These are phyloP conservation scores for Leptographium lundbergii DNA, from an alignment of 2,329 filamentous ascomycete genomes.

Conservation along the genomic window DNA sequence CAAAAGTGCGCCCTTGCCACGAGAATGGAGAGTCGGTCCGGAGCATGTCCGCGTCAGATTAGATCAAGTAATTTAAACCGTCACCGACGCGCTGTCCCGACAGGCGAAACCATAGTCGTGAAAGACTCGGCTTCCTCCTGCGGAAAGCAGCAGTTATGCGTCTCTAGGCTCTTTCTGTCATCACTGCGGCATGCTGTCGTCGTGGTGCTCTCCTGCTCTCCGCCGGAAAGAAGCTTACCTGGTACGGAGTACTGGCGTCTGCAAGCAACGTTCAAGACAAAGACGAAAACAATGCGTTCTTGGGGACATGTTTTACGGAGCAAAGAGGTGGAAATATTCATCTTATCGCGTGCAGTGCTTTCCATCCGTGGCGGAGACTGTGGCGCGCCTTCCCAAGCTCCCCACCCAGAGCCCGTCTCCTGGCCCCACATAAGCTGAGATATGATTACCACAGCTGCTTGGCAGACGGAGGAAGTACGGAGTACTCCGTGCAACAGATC, in stretches of 20 bases:
- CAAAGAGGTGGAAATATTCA: background rate
- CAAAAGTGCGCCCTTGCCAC: background rate
- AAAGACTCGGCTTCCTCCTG: slow-evolving; percentile 33
- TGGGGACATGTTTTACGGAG: background rate
- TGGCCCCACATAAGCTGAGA: background rate
- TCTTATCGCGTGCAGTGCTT: background rate
- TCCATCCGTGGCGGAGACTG: background rate
- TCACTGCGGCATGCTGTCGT: slow-evolving; percentile 7
- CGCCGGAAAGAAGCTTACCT: background rate
- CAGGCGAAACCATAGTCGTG: slow-evolving; percentile 35
- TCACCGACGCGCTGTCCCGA: slow-evolving; percentile 25
- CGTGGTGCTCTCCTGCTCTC: no score
- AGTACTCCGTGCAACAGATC: background rate
- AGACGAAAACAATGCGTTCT: background rate
- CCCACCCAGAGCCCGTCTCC: background rate
- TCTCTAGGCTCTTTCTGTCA: slow-evolving; percentile 28
- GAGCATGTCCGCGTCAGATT: slow-evolving; percentile 39
- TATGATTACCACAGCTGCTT: background rate
- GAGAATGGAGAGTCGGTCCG: slow-evolving; percentile 2
- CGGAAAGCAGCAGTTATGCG: slow-evolving; percentile 11
- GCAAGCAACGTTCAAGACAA: background rate
- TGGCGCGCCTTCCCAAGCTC: no score
- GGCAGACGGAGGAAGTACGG: background rate
- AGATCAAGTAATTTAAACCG: slow-evolving; percentile 43
- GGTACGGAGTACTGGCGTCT: background rate